Base-by-base conservation (phyloP, 768 basidiomycete species). In the Agrocybe praecox region DNA sequence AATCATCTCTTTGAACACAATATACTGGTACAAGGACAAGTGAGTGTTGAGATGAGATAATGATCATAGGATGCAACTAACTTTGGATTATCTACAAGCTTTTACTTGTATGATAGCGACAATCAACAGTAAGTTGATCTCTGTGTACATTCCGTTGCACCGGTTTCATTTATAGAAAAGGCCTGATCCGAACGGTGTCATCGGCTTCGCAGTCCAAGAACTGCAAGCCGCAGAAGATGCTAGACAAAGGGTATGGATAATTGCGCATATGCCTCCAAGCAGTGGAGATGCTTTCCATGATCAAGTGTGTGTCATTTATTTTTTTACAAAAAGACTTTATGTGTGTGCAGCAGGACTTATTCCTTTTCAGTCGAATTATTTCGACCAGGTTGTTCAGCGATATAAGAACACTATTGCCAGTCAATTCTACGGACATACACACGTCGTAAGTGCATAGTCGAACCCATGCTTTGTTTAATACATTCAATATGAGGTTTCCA, bases 1-100 rank as follows among this genome's bases (percentile, higher is more conserved):
- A 18, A 80, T 87, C 36, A 79, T 87, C 33, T 85, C 85, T 0
- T 58, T 87, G 56, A 87, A 86, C 58, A 81, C 82, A 8, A 76
- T 81, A 7, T 87, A 82, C 58, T 85, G 84, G 83, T 86, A 86
- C 64, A 83, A 80, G 60, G 72, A 73, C 62, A 85, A 84, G 84
- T 83, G 59, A 58, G 74, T 58, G 55, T 7, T 18, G 46, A 8
- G 26, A 46, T 18, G 26, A 33, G 24, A 19, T 7, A 7, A 15
- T 44, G 14, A 12, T 21, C 21, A 6, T 15, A 14, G 36, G n/a
- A 40, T 5, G 10, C n/a, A 11, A 40, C 53, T 55, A 26, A 55
- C 22, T 52, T 5, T 29, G 5, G 4, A 29, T 29, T 29, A 29
- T 40, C 34, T 6, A 23, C 34, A 12, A 84, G 84, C 68, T 83